These are phyloP conservation scores for Chloropicon primus DNA, from an alignment of 139 green algal species.

Conservation along the genomic window DNA sequence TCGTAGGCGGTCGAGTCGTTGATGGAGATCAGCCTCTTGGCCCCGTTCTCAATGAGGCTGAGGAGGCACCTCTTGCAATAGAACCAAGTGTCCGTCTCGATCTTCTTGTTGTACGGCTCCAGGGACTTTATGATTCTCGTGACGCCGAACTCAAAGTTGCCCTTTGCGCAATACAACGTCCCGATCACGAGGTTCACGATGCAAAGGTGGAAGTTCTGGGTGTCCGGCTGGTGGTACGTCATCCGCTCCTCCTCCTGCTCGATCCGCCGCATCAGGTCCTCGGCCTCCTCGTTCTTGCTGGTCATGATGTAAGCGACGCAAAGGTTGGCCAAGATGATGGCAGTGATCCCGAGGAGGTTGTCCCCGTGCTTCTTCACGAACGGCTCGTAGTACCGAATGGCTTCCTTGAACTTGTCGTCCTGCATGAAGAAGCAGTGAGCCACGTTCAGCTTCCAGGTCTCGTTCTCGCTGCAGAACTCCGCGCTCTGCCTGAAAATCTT, in stretches of 20 bases:
- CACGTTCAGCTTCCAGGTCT: slow-evolving; percentile 73
- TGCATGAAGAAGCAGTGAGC: slow-evolving; percentile 79
- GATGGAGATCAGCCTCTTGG: slow-evolving; percentile 72
- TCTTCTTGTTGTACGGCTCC: slow-evolving; percentile 66
- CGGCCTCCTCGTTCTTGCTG: slow-evolving; percentile 65
- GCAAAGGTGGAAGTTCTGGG: slow-evolving; percentile 62
- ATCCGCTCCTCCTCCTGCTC: slow-evolving; percentile 53
- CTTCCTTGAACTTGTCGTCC: slow-evolving; percentile 62
- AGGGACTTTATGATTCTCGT: slow-evolving; percentile 67
- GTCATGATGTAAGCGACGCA: slow-evolving; percentile 86
- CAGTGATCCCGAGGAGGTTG: slow-evolving; percentile 49
- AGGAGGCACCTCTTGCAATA: slow-evolving; percentile 60
- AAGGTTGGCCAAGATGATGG: slow-evolving; percentile 80
- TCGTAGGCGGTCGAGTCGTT: slow-evolving; percentile 50
- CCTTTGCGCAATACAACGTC: slow-evolving; percentile 80
- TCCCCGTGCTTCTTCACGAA: slow-evolving; percentile 43
- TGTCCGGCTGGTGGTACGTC: slow-evolving; percentile 27
- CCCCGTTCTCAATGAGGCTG: slow-evolving; percentile 60
- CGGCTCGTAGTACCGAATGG: slow-evolving; percentile 58
- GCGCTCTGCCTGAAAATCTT: slow-evolving; percentile 54
- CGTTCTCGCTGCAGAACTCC: slow-evolving; percentile 75
- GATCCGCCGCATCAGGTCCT: slow-evolving; percentile 76
- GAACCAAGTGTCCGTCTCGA: slow-evolving; percentile 60
- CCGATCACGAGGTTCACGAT: slow-evolving; percentile 89
- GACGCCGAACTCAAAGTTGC: slow-evolving; percentile 83